Evolutionary conservation across 2,329 filamentous ascomycete species (phyloP).

Genomic region (Hypoxylon sp.): DNA sequence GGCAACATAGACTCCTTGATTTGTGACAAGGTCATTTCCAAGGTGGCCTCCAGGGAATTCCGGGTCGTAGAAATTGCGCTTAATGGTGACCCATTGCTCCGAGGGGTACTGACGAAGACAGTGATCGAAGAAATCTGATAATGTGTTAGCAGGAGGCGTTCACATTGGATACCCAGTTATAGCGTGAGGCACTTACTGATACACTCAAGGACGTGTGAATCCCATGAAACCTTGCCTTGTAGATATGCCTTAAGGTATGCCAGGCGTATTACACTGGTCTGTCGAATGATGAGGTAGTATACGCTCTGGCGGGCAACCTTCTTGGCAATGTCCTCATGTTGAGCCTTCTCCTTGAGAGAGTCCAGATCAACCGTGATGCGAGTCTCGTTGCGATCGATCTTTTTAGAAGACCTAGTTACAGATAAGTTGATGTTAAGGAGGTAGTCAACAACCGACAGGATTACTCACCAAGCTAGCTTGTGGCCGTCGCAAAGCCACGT

Average conservation of each 20-base stretch:
- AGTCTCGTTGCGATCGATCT: slow-evolving; percentile 63
- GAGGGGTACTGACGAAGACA: slow-evolving; percentile 85
- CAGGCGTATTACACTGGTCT: slow-evolving; percentile 79
- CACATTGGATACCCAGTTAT: neutral
- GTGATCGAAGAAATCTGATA: slow-evolving; percentile 86
- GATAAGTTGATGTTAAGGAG: slow-evolving; percentile 31
- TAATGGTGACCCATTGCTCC: slow-evolving; percentile 76
- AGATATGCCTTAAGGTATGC: slow-evolving; percentile 77
- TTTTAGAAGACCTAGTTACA: slow-evolving; percentile 55
- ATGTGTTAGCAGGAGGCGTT: slow-evolving; percentile 22
- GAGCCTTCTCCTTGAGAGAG: slow-evolving; percentile 48
- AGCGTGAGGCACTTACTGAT: slow-evolving; percentile 69
- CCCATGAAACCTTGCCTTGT: slow-evolving; percentile 69
- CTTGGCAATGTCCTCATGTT: slow-evolving; percentile 45
- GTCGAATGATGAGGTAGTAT: slow-evolving; percentile 73
- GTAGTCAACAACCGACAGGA: too few relatives aligned
- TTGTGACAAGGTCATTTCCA: slow-evolving; percentile 78
- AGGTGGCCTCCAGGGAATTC: slow-evolving; percentile 67
- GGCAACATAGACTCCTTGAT: slow-evolving; percentile 91
- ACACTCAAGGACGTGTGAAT: slow-evolving; percentile 79
- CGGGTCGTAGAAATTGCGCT: slow-evolving; percentile 83
- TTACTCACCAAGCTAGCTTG: slow-evolving; percentile 85
- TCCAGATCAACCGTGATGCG: slow-evolving; percentile 80
- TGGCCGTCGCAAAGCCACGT: slow-evolving; percentile 85
- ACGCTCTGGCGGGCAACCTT: slow-evolving; percentile 53